phyloP scores from a whole-genome alignment of 768 basidiomycete genomes.

The Suillus cothurnatus region DNA sequence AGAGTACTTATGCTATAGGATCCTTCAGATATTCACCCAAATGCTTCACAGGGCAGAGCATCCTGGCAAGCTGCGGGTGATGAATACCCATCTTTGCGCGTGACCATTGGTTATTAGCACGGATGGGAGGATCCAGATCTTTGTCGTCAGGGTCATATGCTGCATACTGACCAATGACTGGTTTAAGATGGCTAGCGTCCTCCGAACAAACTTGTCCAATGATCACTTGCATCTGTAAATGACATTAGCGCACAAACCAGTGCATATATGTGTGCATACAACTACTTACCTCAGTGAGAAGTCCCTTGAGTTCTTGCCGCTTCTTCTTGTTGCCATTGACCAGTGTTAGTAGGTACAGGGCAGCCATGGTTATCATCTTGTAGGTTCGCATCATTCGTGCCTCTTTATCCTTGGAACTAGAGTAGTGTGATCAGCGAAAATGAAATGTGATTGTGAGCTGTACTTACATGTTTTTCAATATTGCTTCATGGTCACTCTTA shows the following conservation, averaged over 20 bases:
- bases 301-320: neutral
- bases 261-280: neutral
- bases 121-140: neutral
- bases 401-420: neutral
- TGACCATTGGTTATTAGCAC: neutral
- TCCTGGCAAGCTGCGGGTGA: conserved; percentile 6
- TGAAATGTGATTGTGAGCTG: neutral
- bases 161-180: neutral
- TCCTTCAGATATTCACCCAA: neutral
- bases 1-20: neutral
- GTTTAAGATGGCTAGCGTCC: conserved; percentile 3
- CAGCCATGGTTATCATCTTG: neutral
- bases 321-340: neutral
- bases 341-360: neutral
- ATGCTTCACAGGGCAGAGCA: conserved; percentile 9
- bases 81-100: conserved; percentile 4
- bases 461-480: neutral
- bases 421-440: neutral
- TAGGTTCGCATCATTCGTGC: neutral
- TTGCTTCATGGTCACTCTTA: no score
- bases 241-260: neutral
- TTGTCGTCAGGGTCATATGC: neutral
- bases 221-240: conserved; percentile 3
- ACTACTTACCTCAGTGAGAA: neutral
- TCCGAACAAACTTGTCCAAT: neutral